phyloP scores from a whole-genome alignment of 2,329 filamentous ascomycete species.

The Didymella lethalis region DNA sequence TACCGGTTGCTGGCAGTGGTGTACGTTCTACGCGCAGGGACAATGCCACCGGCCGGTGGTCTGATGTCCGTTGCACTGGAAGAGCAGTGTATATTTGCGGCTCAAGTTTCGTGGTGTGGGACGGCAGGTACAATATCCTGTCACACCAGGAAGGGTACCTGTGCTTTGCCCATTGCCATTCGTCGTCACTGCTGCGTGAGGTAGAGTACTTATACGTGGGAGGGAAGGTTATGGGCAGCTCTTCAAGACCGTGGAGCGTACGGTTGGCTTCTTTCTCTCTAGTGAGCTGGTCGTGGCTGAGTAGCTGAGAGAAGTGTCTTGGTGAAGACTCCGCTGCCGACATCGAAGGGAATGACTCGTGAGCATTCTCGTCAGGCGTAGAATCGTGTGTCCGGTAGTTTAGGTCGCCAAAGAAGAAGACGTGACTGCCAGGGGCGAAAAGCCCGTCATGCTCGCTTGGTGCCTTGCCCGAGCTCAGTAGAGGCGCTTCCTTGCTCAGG shows the following conservation, averaged over 20 bases:
- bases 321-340: conserved; percentile 59
- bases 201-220: conserved; percentile 90
- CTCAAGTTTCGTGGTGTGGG: conserved; percentile 59
- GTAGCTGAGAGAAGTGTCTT: conserved; percentile 69
- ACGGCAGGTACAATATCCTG: conserved; percentile 76
- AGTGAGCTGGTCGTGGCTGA: conserved; percentile 79
- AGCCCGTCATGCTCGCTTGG: conserved; percentile 65
- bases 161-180: conserved; percentile 79
- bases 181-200: conserved; percentile 40
- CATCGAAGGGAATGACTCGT: conserved; percentile 68
- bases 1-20: conserved; percentile 44
- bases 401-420: conserved; percentile 90
- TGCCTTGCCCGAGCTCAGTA: conserved; percentile 35
- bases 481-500: conserved; percentile 43
- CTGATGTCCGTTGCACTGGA: conserved; percentile 80
- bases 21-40: conserved; percentile 70
- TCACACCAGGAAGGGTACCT: conserved; percentile 93
- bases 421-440: conserved; percentile 76
- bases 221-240: conserved; percentile 78
- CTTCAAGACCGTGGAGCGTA: conserved; percentile 79
- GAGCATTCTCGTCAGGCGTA: conserved; percentile 67
- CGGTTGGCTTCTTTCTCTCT: conserved; percentile 72
- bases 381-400: conserved; percentile 87
- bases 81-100: conserved; percentile 74
- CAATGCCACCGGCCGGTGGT: conserved; percentile 85